phyloP scores from a whole-genome alignment of 179 eudicot genomes.

The Heliamphora pulchella region DNA sequence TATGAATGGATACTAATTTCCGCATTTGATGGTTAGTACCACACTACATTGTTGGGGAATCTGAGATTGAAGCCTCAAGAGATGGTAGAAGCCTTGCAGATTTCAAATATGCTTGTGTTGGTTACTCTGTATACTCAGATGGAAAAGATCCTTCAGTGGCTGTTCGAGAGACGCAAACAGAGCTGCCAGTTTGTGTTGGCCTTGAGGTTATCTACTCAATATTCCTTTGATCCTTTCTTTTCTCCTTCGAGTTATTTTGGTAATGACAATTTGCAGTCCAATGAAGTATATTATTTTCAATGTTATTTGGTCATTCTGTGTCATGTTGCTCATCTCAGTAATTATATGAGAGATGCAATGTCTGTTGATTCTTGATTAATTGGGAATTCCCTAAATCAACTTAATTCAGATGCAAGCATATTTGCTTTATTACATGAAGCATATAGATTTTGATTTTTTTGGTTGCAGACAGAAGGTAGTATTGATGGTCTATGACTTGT shows the following conservation, averaged over 20 bases:
- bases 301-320: not conserved
- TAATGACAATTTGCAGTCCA: not conserved
- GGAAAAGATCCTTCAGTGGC: slow-evolving; percentile 32
- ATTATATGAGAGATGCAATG: not conserved
- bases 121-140: slow-evolving; percentile 69
- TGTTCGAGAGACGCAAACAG: slow-evolving; percentile 38
- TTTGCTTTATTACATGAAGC: not conserved
- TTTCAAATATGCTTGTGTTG: slow-evolving; percentile 80
- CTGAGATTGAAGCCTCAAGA: slow-evolving; percentile 69
- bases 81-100: slow-evolving; percentile 63
- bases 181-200: slow-evolving; percentile 75
- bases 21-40: slow-evolving; percentile 46
- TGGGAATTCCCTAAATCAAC: not conserved
- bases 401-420: not conserved
- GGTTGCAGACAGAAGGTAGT: not conserved
- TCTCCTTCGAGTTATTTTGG: not conserved
- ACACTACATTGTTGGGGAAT: slow-evolving; percentile 57
- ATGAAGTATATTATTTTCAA: not conserved
- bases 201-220: slow-evolving; percentile 49
- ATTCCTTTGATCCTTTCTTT: slow-evolving; percentile 14
- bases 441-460: not conserved
- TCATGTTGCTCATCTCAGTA: not conserved
- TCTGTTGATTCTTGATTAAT: not conserved
- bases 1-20: slow-evolving; percentile 11
- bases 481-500: not conserved